These are phyloP conservation scores for Purpureocillium takamizusanense DNA, from an alignment of 2,329 filamentous ascomycete genomes.

Conservation along the genomic window DNA sequence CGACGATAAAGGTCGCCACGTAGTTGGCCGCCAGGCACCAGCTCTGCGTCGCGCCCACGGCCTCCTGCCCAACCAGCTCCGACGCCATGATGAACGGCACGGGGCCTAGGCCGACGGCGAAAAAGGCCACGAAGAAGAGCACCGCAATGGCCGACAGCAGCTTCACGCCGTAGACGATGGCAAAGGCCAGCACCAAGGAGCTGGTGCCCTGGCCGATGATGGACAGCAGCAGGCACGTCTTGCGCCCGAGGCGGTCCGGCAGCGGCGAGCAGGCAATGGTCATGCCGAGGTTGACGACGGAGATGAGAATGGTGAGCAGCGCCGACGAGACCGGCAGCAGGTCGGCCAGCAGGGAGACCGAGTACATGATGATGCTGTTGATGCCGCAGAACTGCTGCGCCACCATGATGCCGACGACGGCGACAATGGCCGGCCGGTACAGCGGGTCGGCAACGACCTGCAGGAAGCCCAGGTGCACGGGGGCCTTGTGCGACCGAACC, in stretches of 20 bases:
- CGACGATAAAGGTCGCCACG: slow-evolving; percentile 82
- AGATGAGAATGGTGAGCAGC: slow-evolving; percentile 79
- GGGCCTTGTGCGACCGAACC: slow-evolving; percentile 6
- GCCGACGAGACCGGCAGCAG: slow-evolving; percentile 76
- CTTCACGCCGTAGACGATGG: slow-evolving; percentile 65
- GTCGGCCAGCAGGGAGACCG: slow-evolving; percentile 75
- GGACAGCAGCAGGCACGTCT: slow-evolving; percentile 72
- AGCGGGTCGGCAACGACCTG: slow-evolving; percentile 58
- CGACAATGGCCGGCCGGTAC: slow-evolving; percentile 66
- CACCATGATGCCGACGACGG: slow-evolving; percentile 84
- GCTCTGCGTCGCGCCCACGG: slow-evolving; percentile 83
- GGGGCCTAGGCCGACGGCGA: slow-evolving; percentile 83
- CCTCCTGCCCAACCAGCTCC: slow-evolving; percentile 83
- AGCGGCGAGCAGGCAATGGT: slow-evolving; percentile 76
- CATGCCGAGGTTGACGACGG: slow-evolving; percentile 74
- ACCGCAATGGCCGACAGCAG: slow-evolving; percentile 73
- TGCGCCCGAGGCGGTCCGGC: slow-evolving; percentile 80
- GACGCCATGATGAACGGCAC: slow-evolving; percentile 92
- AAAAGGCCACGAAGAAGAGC: slow-evolving; percentile 78
- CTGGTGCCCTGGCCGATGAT: slow-evolving; percentile 77
- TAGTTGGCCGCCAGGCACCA: slow-evolving; percentile 85
- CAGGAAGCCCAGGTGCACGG: slow-evolving; percentile 47
- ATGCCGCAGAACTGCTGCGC: slow-evolving; percentile 89
- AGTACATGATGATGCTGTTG: slow-evolving; percentile 98
- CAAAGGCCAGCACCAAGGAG: slow-evolving; percentile 68